phyloP scores from a whole-genome alignment of 2,329 filamentous ascomycete species.

The Sclerotinia glacialis region DNA sequence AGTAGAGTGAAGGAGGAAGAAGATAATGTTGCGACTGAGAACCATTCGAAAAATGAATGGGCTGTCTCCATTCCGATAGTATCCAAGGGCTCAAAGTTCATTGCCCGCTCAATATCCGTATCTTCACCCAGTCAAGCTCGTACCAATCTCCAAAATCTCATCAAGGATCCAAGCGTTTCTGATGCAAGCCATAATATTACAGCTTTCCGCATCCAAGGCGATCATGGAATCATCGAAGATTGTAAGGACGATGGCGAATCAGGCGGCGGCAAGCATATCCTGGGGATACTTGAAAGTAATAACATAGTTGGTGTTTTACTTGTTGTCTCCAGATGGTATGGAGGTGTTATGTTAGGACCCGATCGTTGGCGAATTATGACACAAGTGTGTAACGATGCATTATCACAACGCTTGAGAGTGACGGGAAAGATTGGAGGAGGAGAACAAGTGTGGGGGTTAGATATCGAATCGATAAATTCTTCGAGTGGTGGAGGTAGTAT shows the following conservation, averaged over 20 bases:
- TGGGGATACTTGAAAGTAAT: slow-evolving; percentile 53
- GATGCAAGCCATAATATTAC: slow-evolving; percentile 54
- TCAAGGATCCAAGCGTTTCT: slow-evolving; percentile 51
- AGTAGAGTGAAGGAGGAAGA: slow-evolving; percentile 10
- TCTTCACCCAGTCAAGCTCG: slow-evolving; percentile 44
- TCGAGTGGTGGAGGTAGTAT: slow-evolving; percentile 49
- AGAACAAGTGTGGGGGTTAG: slow-evolving; percentile 60
- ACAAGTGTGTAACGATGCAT: slow-evolving; percentile 52
- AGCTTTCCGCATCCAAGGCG: slow-evolving; percentile 36
- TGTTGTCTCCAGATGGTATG: slow-evolving; percentile 61
- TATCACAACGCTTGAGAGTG: slow-evolving; percentile 50
- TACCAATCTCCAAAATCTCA: slow-evolving; percentile 47
- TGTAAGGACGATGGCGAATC: slow-evolving; percentile 57
- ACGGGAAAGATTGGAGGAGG: slow-evolving; percentile 44
- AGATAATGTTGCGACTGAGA: not conserved
- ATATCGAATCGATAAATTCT: slow-evolving; percentile 48
- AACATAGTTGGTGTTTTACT: slow-evolving; percentile 53
- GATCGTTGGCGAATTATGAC: slow-evolving; percentile 63
- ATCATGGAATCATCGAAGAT: slow-evolving; percentile 32
- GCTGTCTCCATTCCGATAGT: slow-evolving; percentile 50
- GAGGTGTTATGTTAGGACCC: slow-evolving; percentile 58
- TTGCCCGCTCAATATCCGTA: slow-evolving; percentile 51
- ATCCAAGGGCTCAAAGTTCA: slow-evolving; percentile 55
- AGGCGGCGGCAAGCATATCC: slow-evolving; percentile 55
- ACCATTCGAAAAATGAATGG: slow-evolving; percentile 42